phyloP scores from a whole-genome alignment of 1,284 basidiomycete species.

The Paramarasmius palmivorus region DNA sequence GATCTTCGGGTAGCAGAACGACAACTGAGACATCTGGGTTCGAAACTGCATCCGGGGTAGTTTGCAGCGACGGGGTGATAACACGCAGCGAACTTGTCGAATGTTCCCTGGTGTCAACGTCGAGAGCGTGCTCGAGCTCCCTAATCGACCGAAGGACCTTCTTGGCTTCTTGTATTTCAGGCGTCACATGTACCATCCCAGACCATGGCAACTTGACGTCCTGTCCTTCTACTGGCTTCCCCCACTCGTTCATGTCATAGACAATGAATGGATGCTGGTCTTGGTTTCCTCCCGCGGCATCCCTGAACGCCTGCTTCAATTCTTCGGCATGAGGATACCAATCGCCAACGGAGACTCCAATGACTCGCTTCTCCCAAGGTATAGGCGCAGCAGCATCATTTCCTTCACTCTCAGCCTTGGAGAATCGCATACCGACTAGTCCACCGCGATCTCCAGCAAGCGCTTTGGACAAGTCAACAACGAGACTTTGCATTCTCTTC shows the following conservation, averaged over 20 bases:
- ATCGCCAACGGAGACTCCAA: slow-evolving; percentile 34
- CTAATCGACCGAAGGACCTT: slow-evolving; percentile 6
- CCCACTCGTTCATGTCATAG: slow-evolving; percentile 14
- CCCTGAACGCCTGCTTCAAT: slow-evolving; percentile 28
- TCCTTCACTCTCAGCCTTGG: slow-evolving; percentile 32
- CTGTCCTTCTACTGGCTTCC: slow-evolving; percentile 1
- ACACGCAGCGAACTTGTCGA: too few species aligned
- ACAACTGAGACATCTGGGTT: too few species aligned
- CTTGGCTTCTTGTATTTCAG: slow-evolving; percentile 1
- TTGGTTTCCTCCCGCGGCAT: not conserved
- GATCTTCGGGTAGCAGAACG: too few species aligned
- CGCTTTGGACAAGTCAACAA: slow-evolving; percentile 21
- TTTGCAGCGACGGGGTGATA: too few species aligned
- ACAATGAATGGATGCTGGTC: slow-evolving; percentile 5
- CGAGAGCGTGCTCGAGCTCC: too few species aligned
- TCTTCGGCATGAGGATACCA: slow-evolving; percentile 34
- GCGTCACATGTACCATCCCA: not conserved
- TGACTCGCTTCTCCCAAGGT: slow-evolving; percentile 28
- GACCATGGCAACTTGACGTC: slow-evolving; percentile 15
- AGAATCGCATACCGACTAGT: slow-evolving; percentile 33
- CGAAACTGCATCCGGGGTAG: too few species aligned
- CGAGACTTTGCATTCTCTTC: slow-evolving; percentile 28
- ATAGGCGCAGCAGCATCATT: slow-evolving; percentile 35
- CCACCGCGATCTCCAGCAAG: slow-evolving; percentile 36
- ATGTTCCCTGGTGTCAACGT: too few species aligned